Conservation (phyloP, 2,329 filamentous ascomycete genomes). For the Clathrospora elynae region DNA sequence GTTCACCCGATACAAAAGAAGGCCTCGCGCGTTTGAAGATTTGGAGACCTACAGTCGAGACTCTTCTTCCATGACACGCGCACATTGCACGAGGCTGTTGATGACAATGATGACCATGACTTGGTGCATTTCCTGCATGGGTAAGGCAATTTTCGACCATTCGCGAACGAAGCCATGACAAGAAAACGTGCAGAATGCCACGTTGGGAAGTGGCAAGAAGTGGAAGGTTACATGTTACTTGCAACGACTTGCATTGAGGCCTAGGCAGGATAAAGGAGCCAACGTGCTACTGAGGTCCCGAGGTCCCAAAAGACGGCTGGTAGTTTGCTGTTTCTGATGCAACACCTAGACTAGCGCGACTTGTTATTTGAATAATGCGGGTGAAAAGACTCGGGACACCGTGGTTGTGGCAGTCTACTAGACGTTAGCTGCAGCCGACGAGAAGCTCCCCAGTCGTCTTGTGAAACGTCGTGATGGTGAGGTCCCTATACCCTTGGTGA, state of each 20-base stretch:
- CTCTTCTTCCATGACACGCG: not conserved
- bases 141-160: no score
- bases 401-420: slow-evolving; percentile 6
- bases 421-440: slow-evolving; percentile 9
- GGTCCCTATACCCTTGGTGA: not conserved
- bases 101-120: no score
- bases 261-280: no score
- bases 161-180: not conserved
- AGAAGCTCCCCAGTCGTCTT: slow-evolving; percentile 4
- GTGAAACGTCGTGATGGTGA: not conserved
- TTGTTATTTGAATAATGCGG: not conserved
- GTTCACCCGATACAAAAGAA: no score
- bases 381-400: not conserved
- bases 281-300: no score
- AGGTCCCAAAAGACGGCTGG: no score
- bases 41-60: not conserved
- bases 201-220: not conserved
- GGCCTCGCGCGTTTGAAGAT: slow-evolving; percentile 1
- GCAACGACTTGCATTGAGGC: no score
- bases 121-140: no score
- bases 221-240: not conserved
- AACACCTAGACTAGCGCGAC: no score
- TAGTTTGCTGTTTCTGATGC: no score
- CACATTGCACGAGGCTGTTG: no score
- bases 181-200: not conserved